Evolutionary conservation across 2,329 filamentous ascomycete species (phyloP), one percentile per base, ranked within the genome.

Genomic region (Spiromastix sp.): DNA sequence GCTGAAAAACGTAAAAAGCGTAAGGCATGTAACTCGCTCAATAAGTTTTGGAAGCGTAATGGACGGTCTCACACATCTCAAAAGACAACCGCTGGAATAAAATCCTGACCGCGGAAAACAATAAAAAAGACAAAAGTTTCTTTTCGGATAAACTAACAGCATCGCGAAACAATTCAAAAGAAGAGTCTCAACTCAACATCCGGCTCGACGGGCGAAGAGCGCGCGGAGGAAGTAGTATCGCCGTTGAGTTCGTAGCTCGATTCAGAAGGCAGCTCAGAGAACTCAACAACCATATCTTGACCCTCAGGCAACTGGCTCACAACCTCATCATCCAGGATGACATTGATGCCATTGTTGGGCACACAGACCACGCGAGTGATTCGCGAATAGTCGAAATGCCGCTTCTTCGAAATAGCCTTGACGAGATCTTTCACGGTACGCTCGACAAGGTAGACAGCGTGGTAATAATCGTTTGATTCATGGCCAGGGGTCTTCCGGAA

Each of bases 321-420:
- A 31, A 93, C 79, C 43, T 95, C 86, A 51, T 96, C 86, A 50
- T 96, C 91, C 48, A 96, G 72, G 51, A 93, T 76, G 37, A 96
- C 77, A 49, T 86, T 77, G 2, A 95, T 62, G 0, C 85, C 85
- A 44, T 78, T 77, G 10, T 77, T 69, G 27, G 84, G 79, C 35
- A 86, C 67, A 38, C 77, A 83, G 4, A 93, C 67, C 1, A 79
- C 79, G 22, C 81, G 78, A 1, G 77, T 64, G 5, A 95, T 74
- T 41, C 73, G 76, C 2, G 71, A 70, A 1, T 81, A 68, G 42
- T 95, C 84, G 31, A 96, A 67, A 12, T 78, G 74, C 67, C 83
- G 91, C 60, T 96, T 96, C 37, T 70, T 62, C 2, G 84, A 79
- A 13, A 95, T 74, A 28, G 76, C 73, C 30, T 68, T 67, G 42